Percentiles rank a stretch among this genome's conserved stretches.
These are phyloP conservation scores for Yarrowia porcina DNA, from an alignment of 805 yeast genomes.

Conservation along the genomic window DNA sequence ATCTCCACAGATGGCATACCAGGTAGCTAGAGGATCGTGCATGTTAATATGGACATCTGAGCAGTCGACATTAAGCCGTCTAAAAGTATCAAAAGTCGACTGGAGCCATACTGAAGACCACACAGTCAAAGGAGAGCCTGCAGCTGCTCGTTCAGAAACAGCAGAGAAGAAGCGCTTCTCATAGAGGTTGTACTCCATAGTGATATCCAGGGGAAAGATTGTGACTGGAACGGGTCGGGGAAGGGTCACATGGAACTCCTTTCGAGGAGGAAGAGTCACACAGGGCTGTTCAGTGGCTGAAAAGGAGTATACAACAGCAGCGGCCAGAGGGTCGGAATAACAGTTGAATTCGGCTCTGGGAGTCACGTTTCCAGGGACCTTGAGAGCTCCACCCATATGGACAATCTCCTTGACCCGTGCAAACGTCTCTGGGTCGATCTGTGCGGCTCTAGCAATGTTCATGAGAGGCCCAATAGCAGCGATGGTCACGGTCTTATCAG, in stretches of 20 bases:
- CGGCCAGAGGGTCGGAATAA: slow-evolving; percentile 43
- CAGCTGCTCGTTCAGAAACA: slow-evolving; percentile 11
- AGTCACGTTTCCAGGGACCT: slow-evolving; percentile 41
- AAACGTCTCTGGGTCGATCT: slow-evolving; percentile 40
- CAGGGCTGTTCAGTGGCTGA: slow-evolving; percentile 35
- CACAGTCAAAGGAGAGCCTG: slow-evolving; percentile 36
- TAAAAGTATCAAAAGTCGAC: slow-evolving; percentile 33
- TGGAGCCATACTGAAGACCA: slow-evolving; percentile 41
- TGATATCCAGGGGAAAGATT: slow-evolving; percentile 42
- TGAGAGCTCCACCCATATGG: slow-evolving; percentile 43
- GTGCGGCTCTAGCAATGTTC: slow-evolving; percentile 43
- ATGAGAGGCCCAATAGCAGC: slow-evolving; percentile 43
- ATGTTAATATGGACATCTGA: slow-evolving; percentile 32
- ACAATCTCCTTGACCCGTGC: slow-evolving; percentile 39
- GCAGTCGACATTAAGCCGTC: slow-evolving; percentile 30
- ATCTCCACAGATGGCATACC: slow-evolving; percentile 34
- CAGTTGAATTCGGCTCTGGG: slow-evolving; percentile 45
- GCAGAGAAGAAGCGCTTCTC: slow-evolving; percentile 27
- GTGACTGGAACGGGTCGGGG: slow-evolving; percentile 35
- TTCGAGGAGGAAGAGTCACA: slow-evolving; percentile 35
- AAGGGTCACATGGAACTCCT: slow-evolving; percentile 29
- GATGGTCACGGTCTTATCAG: slow-evolving; percentile 40
- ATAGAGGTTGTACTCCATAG: slow-evolving; percentile 36
- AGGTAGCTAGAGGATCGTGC: slow-evolving; percentile 44
- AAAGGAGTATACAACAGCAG: slow-evolving; percentile 40